Conservation (phyloP, 805 yeast genomes). For the Zygosaccharomyces pseudorouxii region DNA sequence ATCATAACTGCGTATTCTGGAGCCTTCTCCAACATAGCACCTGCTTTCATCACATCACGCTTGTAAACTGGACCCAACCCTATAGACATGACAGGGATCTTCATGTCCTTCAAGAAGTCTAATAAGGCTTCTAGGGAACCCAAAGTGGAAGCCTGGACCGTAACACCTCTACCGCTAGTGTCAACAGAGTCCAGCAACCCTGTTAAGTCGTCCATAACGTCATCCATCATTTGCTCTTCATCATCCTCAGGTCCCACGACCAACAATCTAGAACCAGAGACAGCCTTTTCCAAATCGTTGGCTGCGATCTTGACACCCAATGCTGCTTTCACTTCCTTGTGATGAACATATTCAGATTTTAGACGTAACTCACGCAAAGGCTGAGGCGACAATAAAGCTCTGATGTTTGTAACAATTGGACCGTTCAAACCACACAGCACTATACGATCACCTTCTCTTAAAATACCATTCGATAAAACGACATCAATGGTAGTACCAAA, state of each 20-base stretch:
- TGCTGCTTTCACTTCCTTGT: conserved; percentile 98
- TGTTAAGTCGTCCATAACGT: conserved; percentile 96
- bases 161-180: conserved; percentile 92
- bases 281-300: conserved; percentile 95
- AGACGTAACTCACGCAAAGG: conserved; percentile 94
- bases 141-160: conserved; percentile 96
- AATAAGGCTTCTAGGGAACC: conserved; percentile 97
- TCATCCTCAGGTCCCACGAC: conserved; percentile 97
- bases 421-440: conserved; percentile 98
- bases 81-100: conserved; percentile 98
- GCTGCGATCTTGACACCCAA: conserved; percentile 98
- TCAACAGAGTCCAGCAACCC: conserved; percentile 94
- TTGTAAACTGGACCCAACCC: conserved; percentile 97
- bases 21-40: conserved; percentile 94
- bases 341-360: conserved; percentile 94
- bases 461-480: conserved; percentile 90
- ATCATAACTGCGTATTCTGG: conserved; percentile 96
- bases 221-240: conserved; percentile 96
- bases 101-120: conserved; percentile 96
- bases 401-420: conserved; percentile 91
- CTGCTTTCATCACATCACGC: conserved; percentile 96
- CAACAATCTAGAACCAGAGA: conserved; percentile 94
- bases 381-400: conserved; percentile 96
- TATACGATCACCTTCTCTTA: conserved; percentile 91
- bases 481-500: conserved; percentile 98